Percentiles rank a stretch among this genome's conserved stretches.
These are phyloP conservation scores for Eucalyptus albens DNA, from an alignment of 345 rosid species.

Conservation along the genomic window DNA sequence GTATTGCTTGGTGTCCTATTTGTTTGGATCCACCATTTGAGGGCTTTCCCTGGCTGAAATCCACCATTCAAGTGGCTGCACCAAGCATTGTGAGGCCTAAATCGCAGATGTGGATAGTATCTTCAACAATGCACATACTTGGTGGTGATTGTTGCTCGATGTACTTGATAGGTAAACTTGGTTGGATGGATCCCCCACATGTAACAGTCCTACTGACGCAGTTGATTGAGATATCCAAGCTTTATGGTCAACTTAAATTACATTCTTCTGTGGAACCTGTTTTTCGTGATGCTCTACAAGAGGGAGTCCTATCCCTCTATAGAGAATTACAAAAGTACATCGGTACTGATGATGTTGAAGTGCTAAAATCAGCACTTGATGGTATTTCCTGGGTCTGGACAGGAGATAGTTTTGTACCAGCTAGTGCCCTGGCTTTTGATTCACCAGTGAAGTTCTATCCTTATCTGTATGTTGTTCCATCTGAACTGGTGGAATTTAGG, in stretches of 20 bases:
- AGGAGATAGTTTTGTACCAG: slow-evolving; percentile 79
- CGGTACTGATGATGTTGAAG: slow-evolving; percentile 45
- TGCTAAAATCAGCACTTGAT: slow-evolving; percentile 46
- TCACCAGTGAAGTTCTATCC: slow-evolving; percentile 94
- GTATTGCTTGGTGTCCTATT: slow-evolving; percentile 83
- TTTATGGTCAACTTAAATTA: slow-evolving; percentile 41
- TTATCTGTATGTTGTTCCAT: slow-evolving; percentile 91
- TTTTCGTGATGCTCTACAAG: slow-evolving; percentile 45
- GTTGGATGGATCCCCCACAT: slow-evolving; percentile 60
- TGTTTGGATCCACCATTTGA: slow-evolving; percentile 50
- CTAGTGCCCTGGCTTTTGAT: slow-evolving; percentile 87
- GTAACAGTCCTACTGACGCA: slow-evolving; percentile 47
- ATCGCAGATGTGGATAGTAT: slow-evolving; percentile 76
- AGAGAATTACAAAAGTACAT: slow-evolving; percentile 47
- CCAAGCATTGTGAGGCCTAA: slow-evolving; percentile 76
- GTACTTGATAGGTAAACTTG: slow-evolving; percentile 65
- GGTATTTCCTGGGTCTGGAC: slow-evolving; percentile 91
- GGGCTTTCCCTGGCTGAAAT: slow-evolving; percentile 82
- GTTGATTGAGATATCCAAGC: slow-evolving; percentile 61
- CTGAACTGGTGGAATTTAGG: slow-evolving; percentile 74
- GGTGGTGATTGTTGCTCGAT: slow-evolving; percentile 53
- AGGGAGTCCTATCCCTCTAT: slow-evolving; percentile 57
- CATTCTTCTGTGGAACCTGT: slow-evolving; percentile 28
- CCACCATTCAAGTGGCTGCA: slow-evolving; percentile 42
- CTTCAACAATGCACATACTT: slow-evolving; percentile 61